Conservation (phyloP, 352 stramenopile genomes). For the Globisporangium alternatum region DNA sequence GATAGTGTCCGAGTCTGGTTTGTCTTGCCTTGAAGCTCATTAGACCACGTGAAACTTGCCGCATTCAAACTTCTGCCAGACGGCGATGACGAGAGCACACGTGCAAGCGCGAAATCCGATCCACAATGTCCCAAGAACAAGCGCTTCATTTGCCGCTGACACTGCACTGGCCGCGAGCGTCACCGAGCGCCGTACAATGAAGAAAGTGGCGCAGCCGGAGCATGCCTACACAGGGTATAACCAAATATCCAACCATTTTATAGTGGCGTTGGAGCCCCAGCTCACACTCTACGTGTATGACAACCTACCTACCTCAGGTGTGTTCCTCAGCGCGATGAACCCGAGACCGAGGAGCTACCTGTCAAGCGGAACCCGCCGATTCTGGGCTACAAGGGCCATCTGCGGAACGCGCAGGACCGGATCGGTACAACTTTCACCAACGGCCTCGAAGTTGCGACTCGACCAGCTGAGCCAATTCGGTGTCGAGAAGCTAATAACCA, state of each 20-base stretch:
- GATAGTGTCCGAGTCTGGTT: neutral
- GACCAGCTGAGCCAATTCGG: conserved; percentile 14
- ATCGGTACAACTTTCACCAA: conserved; percentile 72
- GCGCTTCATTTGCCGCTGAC: conserved; percentile 15
- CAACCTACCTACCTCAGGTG: conserved; percentile 13
- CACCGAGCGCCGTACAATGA: conserved; percentile 59
- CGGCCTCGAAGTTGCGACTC: conserved; percentile 35
- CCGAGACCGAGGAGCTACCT: conserved; percentile 20
- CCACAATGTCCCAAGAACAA: conserved; percentile 7
- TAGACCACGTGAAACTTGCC: too few relatives aligned
- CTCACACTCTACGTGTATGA: too few relatives aligned
- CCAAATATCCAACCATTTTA: neutral
- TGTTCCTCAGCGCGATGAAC: conserved; percentile 24
- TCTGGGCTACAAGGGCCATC: conserved; percentile 61
- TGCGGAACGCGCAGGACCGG: conserved; percentile 52
- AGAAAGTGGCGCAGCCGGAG: conserved; percentile 62
- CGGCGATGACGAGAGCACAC: neutral
- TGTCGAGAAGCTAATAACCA: conserved; percentile 5
- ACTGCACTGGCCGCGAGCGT: conserved; percentile 33
- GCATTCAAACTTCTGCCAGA: neutral
- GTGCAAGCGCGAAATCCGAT: conserved; percentile 19
- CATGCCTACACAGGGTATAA: conserved; percentile 62
- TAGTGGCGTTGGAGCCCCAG: too few relatives aligned
- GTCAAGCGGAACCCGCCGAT: conserved; percentile 36
- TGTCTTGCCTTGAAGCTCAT: neutral